A percentile compares a stretch with the other conserved stretches of the same genome.
Conservation (phyloP, 2,329 filamentous ascomycete genomes). For the Colletotrichum cereale region DNA sequence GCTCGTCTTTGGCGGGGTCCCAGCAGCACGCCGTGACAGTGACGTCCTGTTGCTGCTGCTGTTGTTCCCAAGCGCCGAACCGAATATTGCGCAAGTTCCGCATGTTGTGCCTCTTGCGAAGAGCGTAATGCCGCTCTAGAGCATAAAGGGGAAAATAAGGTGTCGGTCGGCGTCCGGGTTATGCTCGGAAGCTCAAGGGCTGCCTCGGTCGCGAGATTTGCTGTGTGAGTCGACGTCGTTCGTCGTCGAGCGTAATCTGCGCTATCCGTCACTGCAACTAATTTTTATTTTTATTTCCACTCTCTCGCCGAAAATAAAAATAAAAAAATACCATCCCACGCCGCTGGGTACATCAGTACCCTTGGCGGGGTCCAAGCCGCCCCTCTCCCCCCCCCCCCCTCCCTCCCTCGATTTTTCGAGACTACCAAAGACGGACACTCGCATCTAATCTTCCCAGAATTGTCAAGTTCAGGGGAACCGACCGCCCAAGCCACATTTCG, state of each 20-base stretch:
- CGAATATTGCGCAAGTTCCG: constrained; percentile 87
- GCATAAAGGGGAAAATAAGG: constrained; percentile 7
- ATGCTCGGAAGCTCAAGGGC: constrained; percentile 10
- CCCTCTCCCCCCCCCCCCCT: not conserved
- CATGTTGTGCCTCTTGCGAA: constrained; percentile 64
- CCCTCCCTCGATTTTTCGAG: not conserved
- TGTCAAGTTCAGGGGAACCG: constrained; percentile 11
- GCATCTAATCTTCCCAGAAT: not conserved
- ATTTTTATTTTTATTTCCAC: constrained; percentile 8
- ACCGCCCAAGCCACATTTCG: constrained; percentile 24
- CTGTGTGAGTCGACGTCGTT: constrained; percentile 29
- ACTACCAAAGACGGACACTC: not conserved
- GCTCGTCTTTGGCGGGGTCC: constrained; percentile 82
- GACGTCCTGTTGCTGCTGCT: constrained; percentile 48
- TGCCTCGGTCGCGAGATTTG: constrained; percentile 17
- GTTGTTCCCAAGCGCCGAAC: constrained; percentile 74
- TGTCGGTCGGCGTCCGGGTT: not conserved
- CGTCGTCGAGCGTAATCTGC: not conserved
- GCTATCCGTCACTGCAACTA: constrained; percentile 11
- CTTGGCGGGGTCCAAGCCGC: constrained; percentile 34
- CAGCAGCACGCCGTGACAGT: constrained; percentile 84
- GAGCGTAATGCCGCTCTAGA: constrained; percentile 5
- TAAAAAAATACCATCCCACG: constrained; percentile 21
- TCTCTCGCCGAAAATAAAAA: constrained; percentile 2
- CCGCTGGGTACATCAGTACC: constrained; percentile 24